Percentiles rank a stretch among this genome's conserved stretches.
Conservation (phyloP, 306 rosid genomes). For the Gastrolobium villosum region DNA sequence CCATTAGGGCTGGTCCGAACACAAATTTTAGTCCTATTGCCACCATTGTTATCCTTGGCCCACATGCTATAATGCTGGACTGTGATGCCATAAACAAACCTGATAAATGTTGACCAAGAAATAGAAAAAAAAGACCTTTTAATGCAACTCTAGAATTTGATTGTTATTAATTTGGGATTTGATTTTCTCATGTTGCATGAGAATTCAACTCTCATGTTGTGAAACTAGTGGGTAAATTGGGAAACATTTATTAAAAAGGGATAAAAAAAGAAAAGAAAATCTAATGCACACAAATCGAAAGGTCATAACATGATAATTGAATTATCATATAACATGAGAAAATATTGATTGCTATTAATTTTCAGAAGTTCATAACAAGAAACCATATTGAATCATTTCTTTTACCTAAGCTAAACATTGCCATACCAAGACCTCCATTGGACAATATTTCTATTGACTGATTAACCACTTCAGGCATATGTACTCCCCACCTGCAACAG, state of each 20-base stretch:
- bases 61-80: conserved; percentile 77
- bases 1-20: conserved; percentile 91
- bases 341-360: background rate
- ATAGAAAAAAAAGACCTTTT: conserved; percentile 37
- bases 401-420: conserved; percentile 95
- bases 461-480: conserved; percentile 70
- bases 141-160: conserved; percentile 19
- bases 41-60: conserved; percentile 67
- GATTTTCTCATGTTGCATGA: too few relatives aligned
- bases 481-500: conserved; percentile 76
- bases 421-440: conserved; percentile 96
- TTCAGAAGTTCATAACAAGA: background rate
- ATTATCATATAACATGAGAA: too few relatives aligned
- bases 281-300: too few relatives aligned
- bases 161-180: background rate
- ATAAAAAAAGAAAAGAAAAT: too few relatives aligned
- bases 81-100: conserved; percentile 89
- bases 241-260: too few relatives aligned
- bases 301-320: too few relatives aligned
- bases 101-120: conserved; percentile 34
- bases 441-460: conserved; percentile 69
- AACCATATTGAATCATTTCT: background rate
- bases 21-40: conserved; percentile 56
- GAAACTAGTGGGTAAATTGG: too few relatives aligned
- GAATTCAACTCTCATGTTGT: too few relatives aligned